phyloP scores from a whole-genome alignment of 345 rosid genomes.

The Populus euphratica region DNA sequence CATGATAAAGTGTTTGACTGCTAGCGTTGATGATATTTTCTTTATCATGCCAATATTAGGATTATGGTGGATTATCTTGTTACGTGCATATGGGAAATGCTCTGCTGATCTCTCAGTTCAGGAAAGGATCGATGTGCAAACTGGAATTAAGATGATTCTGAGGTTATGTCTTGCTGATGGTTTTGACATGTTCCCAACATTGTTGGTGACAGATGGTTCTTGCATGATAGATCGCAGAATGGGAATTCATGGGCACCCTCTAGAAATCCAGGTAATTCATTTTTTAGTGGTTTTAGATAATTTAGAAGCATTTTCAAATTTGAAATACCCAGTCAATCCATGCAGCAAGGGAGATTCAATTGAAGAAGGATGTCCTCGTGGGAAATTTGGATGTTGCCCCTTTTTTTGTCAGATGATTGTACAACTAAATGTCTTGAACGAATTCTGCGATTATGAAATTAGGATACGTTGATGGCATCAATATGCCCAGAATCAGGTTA shows the following conservation, averaged over 20 bases:
- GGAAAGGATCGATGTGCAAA: constrained; percentile 91
- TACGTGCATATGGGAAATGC: constrained; percentile 85
- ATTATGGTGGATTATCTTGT: constrained; percentile 91
- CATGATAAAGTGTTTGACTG: background rate
- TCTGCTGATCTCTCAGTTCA: constrained; percentile 84
- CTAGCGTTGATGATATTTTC: background rate
- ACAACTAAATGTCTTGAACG: background rate
- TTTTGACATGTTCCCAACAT: constrained; percentile 92
- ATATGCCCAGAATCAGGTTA: background rate
- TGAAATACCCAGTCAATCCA: background rate
- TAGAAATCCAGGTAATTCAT: constrained; percentile 75
- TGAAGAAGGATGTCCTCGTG: background rate
- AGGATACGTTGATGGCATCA: background rate
- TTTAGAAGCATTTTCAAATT: background rate
- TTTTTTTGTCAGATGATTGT: background rate
- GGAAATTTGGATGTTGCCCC: background rate
- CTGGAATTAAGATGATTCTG: constrained; percentile 88
- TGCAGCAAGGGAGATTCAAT: background rate
- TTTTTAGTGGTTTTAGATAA: background rate
- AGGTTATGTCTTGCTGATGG: constrained; percentile 94
- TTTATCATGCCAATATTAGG: constrained; percentile 43
- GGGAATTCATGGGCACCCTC: constrained; percentile 98
- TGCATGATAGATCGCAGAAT: constrained; percentile 99
- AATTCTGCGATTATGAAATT: background rate
- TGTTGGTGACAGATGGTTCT: constrained; percentile 93